Conservation (phyloP, 2,329 filamentous ascomycete species). For the Dryadomyces quercivorus region DNA sequence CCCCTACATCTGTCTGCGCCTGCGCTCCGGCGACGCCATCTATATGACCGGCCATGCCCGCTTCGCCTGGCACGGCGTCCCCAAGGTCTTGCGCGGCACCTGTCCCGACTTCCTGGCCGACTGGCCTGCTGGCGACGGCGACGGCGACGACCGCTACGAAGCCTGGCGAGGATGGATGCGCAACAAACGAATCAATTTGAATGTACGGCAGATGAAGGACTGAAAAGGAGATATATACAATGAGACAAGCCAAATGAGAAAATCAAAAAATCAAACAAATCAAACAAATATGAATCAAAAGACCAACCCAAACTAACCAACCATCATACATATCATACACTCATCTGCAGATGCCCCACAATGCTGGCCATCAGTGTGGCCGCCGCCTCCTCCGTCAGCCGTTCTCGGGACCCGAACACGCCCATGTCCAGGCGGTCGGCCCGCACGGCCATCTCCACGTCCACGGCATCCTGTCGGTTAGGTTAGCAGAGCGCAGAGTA, state of each 20-base stretch:
- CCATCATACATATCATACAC: not conserved
- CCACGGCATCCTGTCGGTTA: slow-evolving; percentile 11
- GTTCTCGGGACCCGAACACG: slow-evolving; percentile 10
- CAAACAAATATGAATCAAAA: not conserved
- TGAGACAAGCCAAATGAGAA: too few species aligned
- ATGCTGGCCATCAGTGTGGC: not conserved
- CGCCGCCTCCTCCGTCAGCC: slow-evolving; percentile 3
- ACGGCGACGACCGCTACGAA: slow-evolving; percentile 38
- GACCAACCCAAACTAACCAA: not conserved
- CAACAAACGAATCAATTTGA: slow-evolving; percentile 79
- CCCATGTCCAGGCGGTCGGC: slow-evolving; percentile 11
- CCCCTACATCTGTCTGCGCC: slow-evolving; percentile 46
- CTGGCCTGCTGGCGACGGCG: slow-evolving; percentile 53
- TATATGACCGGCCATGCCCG: slow-evolving; percentile 76
- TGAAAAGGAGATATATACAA: slow-evolving; percentile 13
- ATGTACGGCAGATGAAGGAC: slow-evolving; percentile 77
- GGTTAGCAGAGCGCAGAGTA: not conserved
- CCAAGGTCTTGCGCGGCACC: slow-evolving; percentile 67
- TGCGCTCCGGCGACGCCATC: slow-evolving; percentile 78
- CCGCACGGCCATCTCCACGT: slow-evolving; percentile 12
- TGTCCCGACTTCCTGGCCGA: slow-evolving; percentile 63
- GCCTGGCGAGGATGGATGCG: slow-evolving; percentile 80
- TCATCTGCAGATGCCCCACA: not conserved
- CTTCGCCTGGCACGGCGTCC: slow-evolving; percentile 92
- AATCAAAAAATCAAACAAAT: not conserved